Conservation (phyloP, 169 alveolate genomes). For the Babesia sp. region DNA sequence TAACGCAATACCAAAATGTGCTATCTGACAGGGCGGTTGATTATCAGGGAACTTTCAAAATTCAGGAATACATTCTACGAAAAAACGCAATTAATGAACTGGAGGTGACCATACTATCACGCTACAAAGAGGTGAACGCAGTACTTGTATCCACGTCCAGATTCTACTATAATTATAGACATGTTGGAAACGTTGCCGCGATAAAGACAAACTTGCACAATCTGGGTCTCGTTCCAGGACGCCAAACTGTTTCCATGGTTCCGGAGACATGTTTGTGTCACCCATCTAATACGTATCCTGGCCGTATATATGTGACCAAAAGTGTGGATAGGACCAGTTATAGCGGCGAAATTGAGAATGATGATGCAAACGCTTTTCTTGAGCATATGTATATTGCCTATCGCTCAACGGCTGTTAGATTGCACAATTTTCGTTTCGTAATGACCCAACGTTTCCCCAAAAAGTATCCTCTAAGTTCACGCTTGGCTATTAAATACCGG, state of each 20-base stretch:
- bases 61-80: neutral
- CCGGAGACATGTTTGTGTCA: slow-evolving; percentile 64
- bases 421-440: slow-evolving; percentile 34
- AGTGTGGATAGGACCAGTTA: slow-evolving; percentile 29
- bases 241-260: slow-evolving; percentile 4
- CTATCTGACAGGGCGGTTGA: neutral
- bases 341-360: slow-evolving; percentile 33
- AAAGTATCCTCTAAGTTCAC: slow-evolving; percentile 44
- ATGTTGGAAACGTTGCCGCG: slow-evolving; percentile 67
- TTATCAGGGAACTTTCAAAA: neutral
- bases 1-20: slow-evolving; percentile 22
- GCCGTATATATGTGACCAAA: slow-evolving; percentile 44
- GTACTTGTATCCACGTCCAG: slow-evolving; percentile 72
- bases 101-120: slow-evolving; percentile 16
- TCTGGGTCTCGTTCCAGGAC: slow-evolving; percentile 37
- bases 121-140: slow-evolving; percentile 66
- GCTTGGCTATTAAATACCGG: slow-evolving; percentile 24
- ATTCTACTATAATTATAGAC: slow-evolving; percentile 75
- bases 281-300: slow-evolving; percentile 52
- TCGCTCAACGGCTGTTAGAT: slow-evolving; percentile 15
- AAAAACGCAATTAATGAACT: neutral
- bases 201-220: slow-evolving; percentile 14
- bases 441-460: slow-evolving; percentile 63
- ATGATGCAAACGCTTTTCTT: slow-evolving; percentile 17
- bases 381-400: slow-evolving; percentile 38